These are phyloP conservation scores for Pseudonectria foliicola DNA, from an alignment of 2,329 filamentous ascomycete species.

Conservation along the genomic window DNA sequence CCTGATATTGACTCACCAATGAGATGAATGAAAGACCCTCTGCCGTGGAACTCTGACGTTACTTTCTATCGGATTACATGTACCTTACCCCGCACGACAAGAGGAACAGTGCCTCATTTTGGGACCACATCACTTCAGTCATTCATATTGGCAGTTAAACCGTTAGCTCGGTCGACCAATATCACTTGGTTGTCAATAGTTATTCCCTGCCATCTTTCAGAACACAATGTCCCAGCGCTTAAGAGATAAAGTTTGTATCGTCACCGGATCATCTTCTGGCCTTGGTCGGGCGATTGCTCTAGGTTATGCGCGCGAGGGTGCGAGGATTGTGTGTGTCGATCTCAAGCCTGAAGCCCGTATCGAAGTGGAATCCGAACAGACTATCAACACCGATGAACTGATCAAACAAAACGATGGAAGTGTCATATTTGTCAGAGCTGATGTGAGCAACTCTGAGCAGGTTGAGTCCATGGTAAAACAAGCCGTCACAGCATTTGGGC, in stretches of 20 bases:
- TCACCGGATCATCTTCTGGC: slow-evolving; percentile 40
- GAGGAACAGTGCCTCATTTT: too few species aligned
- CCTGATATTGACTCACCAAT: too few species aligned
- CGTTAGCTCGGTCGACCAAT: too few species aligned
- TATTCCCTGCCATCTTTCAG: too few species aligned
- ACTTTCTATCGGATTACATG: too few species aligned
- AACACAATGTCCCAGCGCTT: too few species aligned
- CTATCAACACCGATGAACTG: slow-evolving; percentile 29
- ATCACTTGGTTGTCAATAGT: too few species aligned
- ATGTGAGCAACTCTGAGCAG: slow-evolving; percentile 31
- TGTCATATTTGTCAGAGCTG: slow-evolving; percentile 35
- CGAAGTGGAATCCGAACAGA: slow-evolving; percentile 19
- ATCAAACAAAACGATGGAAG: slow-evolving; percentile 27
- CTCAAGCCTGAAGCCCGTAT: slow-evolving; percentile 21
- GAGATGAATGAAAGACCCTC: too few species aligned
- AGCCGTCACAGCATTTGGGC: slow-evolving; percentile 1
- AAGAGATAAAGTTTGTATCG: slow-evolving; percentile 17
- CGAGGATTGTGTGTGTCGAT: slow-evolving; percentile 36
- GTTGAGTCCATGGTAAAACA: slow-evolving; percentile 30
- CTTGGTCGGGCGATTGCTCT: slow-evolving; percentile 39
- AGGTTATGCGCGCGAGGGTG: slow-evolving; percentile 33
- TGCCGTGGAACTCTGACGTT: too few species aligned
- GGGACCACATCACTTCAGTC: too few species aligned
- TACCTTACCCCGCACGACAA: too few species aligned
- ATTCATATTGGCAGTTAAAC: too few species aligned